Base-by-base conservation (phyloP, 140 eudicot species). In the Stevia rebaudiana region DNA sequence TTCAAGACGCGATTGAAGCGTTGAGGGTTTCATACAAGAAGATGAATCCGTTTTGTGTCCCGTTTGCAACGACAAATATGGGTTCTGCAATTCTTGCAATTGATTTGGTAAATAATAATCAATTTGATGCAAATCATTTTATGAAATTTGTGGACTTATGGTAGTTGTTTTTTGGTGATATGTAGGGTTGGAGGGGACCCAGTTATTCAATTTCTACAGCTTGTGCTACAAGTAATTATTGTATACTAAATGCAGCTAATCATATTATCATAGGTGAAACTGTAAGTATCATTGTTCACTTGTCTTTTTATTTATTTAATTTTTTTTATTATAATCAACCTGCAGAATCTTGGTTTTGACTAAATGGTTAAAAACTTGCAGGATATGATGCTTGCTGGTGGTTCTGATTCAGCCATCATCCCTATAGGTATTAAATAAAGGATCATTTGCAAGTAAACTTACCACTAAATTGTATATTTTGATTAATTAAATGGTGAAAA, bases 161-260 rank as follows among this genome's bases (percentile, higher is more conserved):
- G 63, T 67, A 15, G 15, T 42, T 49, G 48, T 28, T 71, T 54
- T 74, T 17, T 8, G 13, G 42, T 13, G 43, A 47, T 36, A 28
- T 65, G 58, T 43, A 82, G 88, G 89, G 89, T 30, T 83, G 89
- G 89, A 83, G 80, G 89, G 89, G 89, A 50, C 89, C 86, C 54
- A 80, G 77, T 63, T 83, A 83, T 70, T 83, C 86, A 4, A 83
- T 83, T 58, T 83, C 86, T 28, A 77, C 89, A 54, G 86, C 89
- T 57, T 83, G 89, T 73, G 89, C 89, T 4, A 83, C 86, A 23
- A 80, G 89, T 71, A 83, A 83, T 73, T 80, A 69, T 54, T 83
- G 89, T 47, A 83, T 83, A 61, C 55, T 83, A 22, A 83, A 83
- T 70, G 89, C 89, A 13, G 89, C 84, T 37, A 83, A 80, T 60